These are phyloP conservation scores for Pseudocercospora musae DNA, from an alignment of 2,329 filamentous ascomycete genomes.

Conservation along the genomic window DNA sequence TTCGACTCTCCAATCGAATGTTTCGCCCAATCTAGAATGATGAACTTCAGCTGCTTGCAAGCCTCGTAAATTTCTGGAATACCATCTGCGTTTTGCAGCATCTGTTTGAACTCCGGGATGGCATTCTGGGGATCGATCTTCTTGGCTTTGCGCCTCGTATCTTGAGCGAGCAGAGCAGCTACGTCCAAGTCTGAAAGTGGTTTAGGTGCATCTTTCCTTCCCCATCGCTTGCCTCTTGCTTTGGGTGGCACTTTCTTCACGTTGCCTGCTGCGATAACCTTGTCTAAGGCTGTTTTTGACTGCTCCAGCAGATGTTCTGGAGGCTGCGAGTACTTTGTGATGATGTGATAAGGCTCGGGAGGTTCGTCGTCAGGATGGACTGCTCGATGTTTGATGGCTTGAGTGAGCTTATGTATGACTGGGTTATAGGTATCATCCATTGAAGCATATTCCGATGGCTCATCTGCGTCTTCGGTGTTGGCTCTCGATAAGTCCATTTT, in stretches of 20 bases:
- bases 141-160: conserved; percentile 44
- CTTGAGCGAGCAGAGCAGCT: conserved; percentile 68
- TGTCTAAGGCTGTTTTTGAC: conserved; percentile 57
- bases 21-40: conserved; percentile 66
- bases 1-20: conserved; percentile 71
- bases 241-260: conserved; percentile 65
- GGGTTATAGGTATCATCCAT: conserved; percentile 83
- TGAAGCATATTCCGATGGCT: conserved; percentile 65
- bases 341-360: conserved; percentile 58
- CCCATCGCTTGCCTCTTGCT: conserved; percentile 56
- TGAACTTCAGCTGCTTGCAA: conserved; percentile 68
- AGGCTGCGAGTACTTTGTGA: conserved; percentile 71
- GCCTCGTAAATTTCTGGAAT: conserved; percentile 63
- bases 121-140: conserved; percentile 68
- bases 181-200: conserved; percentile 89
- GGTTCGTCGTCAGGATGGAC: conserved; percentile 66
- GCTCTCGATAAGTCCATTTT: conserved; percentile 79
- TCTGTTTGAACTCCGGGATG: conserved; percentile 85
- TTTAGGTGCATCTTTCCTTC: conserved; percentile 61
- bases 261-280: conserved; percentile 66
- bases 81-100: conserved; percentile 58
- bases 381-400: conserved; percentile 79
- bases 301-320: conserved; percentile 63
- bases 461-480: conserved; percentile 69
- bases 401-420: conserved; percentile 80